These are phyloP conservation scores for Blastobotrys ciferrii DNA, from an alignment of 1,139 yeast genomes.

Conservation along the genomic window DNA sequence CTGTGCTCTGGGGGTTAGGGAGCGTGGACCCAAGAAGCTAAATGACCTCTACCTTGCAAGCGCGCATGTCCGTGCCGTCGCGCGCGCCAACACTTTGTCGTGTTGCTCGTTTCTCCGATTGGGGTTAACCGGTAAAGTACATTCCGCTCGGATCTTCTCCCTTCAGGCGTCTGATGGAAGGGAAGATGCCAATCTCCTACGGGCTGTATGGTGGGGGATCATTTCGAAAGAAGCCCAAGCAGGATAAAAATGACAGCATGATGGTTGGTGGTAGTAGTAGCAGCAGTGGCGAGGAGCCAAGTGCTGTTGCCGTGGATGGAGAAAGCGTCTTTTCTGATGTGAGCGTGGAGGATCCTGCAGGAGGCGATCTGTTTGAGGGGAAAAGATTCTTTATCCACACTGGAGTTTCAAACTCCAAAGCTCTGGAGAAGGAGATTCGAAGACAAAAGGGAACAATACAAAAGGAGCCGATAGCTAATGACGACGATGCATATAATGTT, in stretches of 20 bases:
- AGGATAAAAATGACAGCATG: not conserved
- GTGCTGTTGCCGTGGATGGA: no score
- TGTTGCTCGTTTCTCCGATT: not conserved
- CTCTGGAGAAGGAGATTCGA: not conserved
- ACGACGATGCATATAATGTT: not conserved
- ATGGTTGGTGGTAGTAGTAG: not conserved
- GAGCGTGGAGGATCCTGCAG: not conserved
- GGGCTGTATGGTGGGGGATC: not conserved
- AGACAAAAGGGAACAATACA: not conserved
- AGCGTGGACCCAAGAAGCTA: no score
- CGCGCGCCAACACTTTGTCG: not conserved
- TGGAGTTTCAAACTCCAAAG: not conserved
- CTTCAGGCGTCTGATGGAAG: not conserved
- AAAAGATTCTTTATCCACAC: constrained; percentile 4
- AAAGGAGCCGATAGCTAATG: not conserved
- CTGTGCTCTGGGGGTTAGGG: no score
- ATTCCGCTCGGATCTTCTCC: not conserved
- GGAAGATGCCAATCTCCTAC: not conserved
- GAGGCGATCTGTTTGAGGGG: not conserved
- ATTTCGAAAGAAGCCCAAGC: not conserved
- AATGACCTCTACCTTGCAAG: no score
- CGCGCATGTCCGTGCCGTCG: not conserved
- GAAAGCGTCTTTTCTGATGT: not conserved
- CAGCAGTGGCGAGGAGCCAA: not conserved
- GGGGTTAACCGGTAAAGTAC: not conserved